phyloP scores from a whole-genome alignment of 306 rosid genomes.

The Mimosa pudica region DNA sequence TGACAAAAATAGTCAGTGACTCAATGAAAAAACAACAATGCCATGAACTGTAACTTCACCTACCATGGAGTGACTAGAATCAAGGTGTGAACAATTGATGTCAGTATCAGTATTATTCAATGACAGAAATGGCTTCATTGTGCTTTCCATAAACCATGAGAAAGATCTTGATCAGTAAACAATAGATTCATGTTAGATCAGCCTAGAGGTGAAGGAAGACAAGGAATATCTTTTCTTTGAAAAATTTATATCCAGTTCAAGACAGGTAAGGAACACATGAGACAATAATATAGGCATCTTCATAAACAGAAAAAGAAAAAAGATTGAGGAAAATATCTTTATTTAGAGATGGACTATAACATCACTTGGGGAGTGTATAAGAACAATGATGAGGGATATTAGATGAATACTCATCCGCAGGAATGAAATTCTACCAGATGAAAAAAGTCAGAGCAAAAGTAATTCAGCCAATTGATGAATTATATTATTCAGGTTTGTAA shows the following conservation, averaged over 20 bases:
- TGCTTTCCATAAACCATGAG: constrained; percentile 43
- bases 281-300: not conserved
- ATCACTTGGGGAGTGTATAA: not conserved
- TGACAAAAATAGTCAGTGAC: constrained; percentile 27
- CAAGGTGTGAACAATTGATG: constrained; percentile 49
- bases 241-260: not conserved
- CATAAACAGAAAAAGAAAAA: not conserved
- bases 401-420: not conserved
- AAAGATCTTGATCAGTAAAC: constrained; percentile 47
- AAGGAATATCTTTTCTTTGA: not conserved
- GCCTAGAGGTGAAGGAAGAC: not conserved
- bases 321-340: not conserved
- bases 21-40: constrained; percentile 31
- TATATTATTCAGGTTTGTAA: too few relatives aligned
- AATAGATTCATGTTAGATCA: constrained; percentile 28
- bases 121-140: constrained; percentile 50
- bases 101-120: constrained; percentile 47
- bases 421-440: not conserved
- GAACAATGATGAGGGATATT: not conserved
- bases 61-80: constrained; percentile 54
- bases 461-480: not conserved
- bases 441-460: not conserved
- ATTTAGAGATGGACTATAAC: not conserved
- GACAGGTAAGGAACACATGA: constrained; percentile 6
- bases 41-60: constrained; percentile 36